Percentiles rank a stretch among this genome's conserved stretches.
phyloP scores from a whole-genome alignment of 2,329 filamentous ascomycete genomes.

The Aciculosporium take region DNA sequence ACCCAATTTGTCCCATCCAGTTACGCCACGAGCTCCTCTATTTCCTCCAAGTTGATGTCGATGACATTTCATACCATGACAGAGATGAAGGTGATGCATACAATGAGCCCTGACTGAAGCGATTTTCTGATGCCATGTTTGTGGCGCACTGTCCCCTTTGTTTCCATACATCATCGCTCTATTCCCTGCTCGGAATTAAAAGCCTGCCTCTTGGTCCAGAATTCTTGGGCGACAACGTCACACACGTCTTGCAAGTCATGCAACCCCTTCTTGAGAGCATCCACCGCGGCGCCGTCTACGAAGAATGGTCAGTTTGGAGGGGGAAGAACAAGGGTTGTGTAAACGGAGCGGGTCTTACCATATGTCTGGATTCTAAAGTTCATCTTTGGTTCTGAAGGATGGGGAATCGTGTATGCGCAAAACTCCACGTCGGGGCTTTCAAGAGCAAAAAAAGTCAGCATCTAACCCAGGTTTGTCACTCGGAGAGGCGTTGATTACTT shows the following conservation, averaged over 20 bases:
- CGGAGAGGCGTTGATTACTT: conserved; percentile 49
- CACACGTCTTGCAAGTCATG: conserved; percentile 81
- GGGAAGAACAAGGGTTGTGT: conserved; percentile 7
- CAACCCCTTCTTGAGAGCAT: conserved; percentile 82
- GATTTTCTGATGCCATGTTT: not conserved
- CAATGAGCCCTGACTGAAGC: conserved; percentile 4
- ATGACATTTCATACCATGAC: not conserved
- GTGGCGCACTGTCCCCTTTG: conserved; percentile 3
- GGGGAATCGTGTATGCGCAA: conserved; percentile 94
- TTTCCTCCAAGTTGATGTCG: conserved; percentile 6
- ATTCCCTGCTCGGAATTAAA: conserved; percentile 22
- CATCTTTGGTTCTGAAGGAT: conserved; percentile 93
- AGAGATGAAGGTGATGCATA: not conserved
- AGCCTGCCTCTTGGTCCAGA: conserved; percentile 41
- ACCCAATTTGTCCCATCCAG: conserved; percentile 10
- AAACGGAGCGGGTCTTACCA: conserved; percentile 38
- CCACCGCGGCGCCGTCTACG: conserved; percentile 62
- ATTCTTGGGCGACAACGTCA: conserved; percentile 87
- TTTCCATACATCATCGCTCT: conserved; percentile 13
- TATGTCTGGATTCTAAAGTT: conserved; percentile 96
- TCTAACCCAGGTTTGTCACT: not conserved
- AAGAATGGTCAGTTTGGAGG: conserved; percentile 3
- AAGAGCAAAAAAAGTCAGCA: conserved; percentile 3
- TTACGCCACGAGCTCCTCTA: conserved; percentile 19
- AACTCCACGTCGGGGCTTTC: conserved; percentile 86